A percentile compares a stretch with the other conserved stretches of the same genome.
Conservation (phyloP, 192 early-diverging fungal species). For the Umbelopsis vinacea region DNA sequence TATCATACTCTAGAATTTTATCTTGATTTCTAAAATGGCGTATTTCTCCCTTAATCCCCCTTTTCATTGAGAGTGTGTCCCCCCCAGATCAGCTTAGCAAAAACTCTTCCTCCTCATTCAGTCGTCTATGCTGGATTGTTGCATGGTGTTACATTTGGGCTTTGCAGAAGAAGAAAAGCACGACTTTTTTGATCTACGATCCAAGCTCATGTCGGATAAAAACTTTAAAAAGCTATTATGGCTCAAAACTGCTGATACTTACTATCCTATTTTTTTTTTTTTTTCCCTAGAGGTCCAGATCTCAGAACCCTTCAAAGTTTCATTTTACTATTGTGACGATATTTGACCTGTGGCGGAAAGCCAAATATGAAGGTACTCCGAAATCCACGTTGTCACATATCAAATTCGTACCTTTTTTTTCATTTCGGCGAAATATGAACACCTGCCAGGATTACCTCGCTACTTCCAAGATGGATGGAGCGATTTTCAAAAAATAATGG, state of each 20-base stretch:
- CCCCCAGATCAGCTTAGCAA: background rate
- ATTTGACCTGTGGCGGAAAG: slow-evolving; percentile 3
- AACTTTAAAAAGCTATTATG: too few relatives aligned
- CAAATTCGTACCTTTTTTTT: background rate
- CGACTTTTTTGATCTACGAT: too few relatives aligned
- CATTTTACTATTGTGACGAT: slow-evolving; percentile 9
- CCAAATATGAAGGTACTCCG: slow-evolving; percentile 8
- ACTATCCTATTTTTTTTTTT: too few relatives aligned
- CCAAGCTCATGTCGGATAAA: too few relatives aligned
- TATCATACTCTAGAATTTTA: slow-evolving; percentile 7
- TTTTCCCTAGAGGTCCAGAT: background rate
- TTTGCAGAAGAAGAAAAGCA: too few relatives aligned
- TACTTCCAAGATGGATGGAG: background rate
- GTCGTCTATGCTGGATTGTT: too few relatives aligned
- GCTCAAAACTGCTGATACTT: too few relatives aligned
- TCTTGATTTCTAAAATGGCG: slow-evolving; percentile 10
- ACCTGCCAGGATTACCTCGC: background rate
- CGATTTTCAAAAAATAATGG: too few relatives aligned
- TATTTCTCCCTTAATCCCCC: background rate
- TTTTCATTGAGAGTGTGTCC: background rate
- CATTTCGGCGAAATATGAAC: slow-evolving; percentile 17
- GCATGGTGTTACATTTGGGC: too few relatives aligned
- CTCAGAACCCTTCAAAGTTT: background rate
- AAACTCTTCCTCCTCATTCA: too few relatives aligned
- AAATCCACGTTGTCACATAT: slow-evolving; percentile 19